A percentile compares a stretch with the other conserved stretches of the same genome.
phyloP scores from a whole-genome alignment of 805 yeast genomes.

The Yamadazyma takamatsuzukensis region DNA sequence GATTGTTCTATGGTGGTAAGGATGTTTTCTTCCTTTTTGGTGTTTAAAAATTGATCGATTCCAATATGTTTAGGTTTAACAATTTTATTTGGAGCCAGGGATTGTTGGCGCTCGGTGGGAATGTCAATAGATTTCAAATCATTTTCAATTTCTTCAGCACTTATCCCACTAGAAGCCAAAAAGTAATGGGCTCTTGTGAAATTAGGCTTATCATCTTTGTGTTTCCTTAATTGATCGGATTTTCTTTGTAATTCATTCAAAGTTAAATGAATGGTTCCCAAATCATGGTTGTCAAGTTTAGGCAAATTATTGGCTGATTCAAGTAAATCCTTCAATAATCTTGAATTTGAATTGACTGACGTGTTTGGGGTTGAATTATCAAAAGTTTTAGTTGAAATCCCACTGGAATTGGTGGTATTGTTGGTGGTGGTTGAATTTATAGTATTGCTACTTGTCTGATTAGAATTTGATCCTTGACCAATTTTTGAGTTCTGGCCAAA shows the following conservation, averaged over 20 bases:
- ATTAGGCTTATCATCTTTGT: constrained; percentile 24
- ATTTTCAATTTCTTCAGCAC: constrained; percentile 75
- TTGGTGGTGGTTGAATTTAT: background rate
- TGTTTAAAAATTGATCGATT: constrained; percentile 59
- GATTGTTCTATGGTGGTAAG: constrained; percentile 80
- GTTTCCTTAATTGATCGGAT: constrained; percentile 53
- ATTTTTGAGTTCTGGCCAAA: background rate
- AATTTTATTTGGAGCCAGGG: constrained; percentile 3
- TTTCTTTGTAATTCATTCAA: constrained; percentile 72
- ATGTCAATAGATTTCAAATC: constrained; percentile 40
- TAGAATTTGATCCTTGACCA: background rate
- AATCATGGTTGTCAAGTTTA: constrained; percentile 48
- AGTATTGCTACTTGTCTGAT: background rate
- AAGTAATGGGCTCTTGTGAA: constrained; percentile 81
- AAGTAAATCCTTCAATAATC: constrained; percentile 61
- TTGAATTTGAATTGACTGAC: constrained; percentile 13
- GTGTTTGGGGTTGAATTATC: constrained; percentile 2
- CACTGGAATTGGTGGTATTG: constrained; percentile 1
- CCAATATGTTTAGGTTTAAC: constrained; percentile 18
- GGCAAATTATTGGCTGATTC: constrained; percentile 80
- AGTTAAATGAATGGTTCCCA: constrained; percentile 80
- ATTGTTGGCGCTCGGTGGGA: constrained; percentile 2
- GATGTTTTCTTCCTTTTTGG: constrained; percentile 79
- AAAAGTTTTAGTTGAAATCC: too few relatives aligned
- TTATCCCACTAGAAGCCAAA: constrained; percentile 83